Evolutionary conservation across 192 early-diverging fungal species (phyloP), one percentile per base, ranked within the genome.

Genomic region (Jimgerdemannia lactiflua): DNA sequence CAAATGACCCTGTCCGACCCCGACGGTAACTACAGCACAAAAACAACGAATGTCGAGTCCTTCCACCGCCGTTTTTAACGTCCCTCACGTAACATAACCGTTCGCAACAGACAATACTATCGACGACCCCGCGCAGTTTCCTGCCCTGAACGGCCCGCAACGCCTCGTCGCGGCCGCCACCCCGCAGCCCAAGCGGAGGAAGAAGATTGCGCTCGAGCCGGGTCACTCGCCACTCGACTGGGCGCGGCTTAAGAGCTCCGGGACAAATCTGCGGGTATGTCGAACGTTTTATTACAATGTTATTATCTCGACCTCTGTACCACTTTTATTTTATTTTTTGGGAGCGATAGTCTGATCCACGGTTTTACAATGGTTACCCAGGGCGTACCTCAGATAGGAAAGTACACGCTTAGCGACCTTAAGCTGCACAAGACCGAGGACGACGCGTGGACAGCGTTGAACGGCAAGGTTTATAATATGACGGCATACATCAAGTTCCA

Each of bases 171-270:
- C 78, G 4, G 75, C 81, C 14, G 73, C 74, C 18, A 83, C 78
- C n/a, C 71, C 54, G 59, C 77, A 77, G 63, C 76, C 80, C 17
- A 78, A 81, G 49, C 43, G 71, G 44, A 84, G 94, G 40, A 82
- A 86, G 75, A 96, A 98, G 76, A 92, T 97, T 39, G 88, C 88
- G 18, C 84, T 99, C 3, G 92, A 87, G 70, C 95, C 95, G 4
- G 96, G 96, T 2, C 91, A 94, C 75, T 98, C 96, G 2, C 87
- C 96, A 54, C 79, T 96, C 43, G 96, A 99, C 83, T 98, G 97
- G 97, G 94, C 93, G 29, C 86, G 90, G n/a, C 86, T 98, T 6
- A 92, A 90, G 41, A 76, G 78, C 4, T 94, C 94, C 6, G 94
- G 93, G 39, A 77, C 84, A 64, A 87, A 96, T 81, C 84, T 96